Evolutionary conservation across 2,329 filamentous ascomycete genomes (phyloP).

Genomic region (Meredithiella fracta): DNA sequence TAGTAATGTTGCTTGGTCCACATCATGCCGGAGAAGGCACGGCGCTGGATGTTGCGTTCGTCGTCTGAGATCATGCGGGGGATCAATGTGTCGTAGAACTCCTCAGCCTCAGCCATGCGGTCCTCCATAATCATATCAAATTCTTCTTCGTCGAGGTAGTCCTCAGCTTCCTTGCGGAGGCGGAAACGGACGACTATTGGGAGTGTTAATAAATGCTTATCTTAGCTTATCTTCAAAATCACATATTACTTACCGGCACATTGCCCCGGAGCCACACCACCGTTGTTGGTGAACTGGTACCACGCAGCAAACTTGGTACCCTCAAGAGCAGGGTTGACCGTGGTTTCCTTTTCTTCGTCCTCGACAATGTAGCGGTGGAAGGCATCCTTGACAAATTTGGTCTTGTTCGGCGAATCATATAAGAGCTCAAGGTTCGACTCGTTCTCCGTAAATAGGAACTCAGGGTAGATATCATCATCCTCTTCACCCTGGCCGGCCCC

Average conservation of each 20-base stretch:
- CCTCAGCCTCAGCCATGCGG: constrained; percentile 76
- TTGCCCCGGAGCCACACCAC: constrained; percentile 75
- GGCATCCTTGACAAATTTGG: constrained; percentile 82
- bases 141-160: constrained; percentile 77
- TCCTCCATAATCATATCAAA: constrained; percentile 85
- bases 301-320: constrained; percentile 86
- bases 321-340: constrained; percentile 60
- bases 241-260: constrained; percentile 54
- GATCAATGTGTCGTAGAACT: constrained; percentile 88
- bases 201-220: constrained; percentile 1
- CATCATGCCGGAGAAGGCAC: constrained; percentile 92
- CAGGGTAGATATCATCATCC: constrained; percentile 61
- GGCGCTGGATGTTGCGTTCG: constrained; percentile 82
- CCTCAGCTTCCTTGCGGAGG: constrained; percentile 53
- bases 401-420: constrained; percentile 62
- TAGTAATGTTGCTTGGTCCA: constrained; percentile 97
- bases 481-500: constrained; percentile 46
- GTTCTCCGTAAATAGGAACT: constrained; percentile 86
- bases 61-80: constrained; percentile 88
- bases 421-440: constrained; percentile 73
- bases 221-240: not conserved
- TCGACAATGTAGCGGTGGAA: constrained; percentile 82
- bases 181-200: constrained; percentile 80
- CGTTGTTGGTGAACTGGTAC: constrained; percentile 81
- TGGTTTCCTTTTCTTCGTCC: constrained; percentile 46